A percentile compares a stretch with the other conserved stretches of the same genome.
These are phyloP conservation scores for Phylloporus rhodoxanthus DNA, from an alignment of 768 basidiomycete genomes.

Conservation along the genomic window DNA sequence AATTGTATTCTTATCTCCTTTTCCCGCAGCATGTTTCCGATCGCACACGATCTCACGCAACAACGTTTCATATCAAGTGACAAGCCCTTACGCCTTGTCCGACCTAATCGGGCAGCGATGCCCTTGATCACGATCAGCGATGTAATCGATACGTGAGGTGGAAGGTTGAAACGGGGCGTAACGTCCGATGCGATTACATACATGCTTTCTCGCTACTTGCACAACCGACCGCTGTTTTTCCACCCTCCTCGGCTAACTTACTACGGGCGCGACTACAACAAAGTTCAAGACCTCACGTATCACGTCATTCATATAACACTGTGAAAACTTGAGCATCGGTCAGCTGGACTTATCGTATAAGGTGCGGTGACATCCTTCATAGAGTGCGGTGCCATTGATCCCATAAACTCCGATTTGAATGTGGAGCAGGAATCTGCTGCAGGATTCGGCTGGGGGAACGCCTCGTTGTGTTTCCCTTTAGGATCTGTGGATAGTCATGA, in stretches of 20 bases:
- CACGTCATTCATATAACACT: slow-evolving; percentile 26
- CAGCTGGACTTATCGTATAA: slow-evolving; percentile 19
- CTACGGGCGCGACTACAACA: slow-evolving; percentile 16
- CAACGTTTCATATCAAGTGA: slow-evolving; percentile 14
- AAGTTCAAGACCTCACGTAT: slow-evolving; percentile 23
- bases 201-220: neutral
- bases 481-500: neutral
- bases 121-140: slow-evolving; percentile 15
- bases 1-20: slow-evolving; percentile 24
- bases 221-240: slow-evolving; percentile 10
- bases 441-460: slow-evolving; percentile 8
- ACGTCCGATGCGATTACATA: slow-evolving; percentile 13
- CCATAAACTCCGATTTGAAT: slow-evolving; percentile 15
- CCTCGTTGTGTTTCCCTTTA: slow-evolving; percentile 8
- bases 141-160: slow-evolving; percentile 4
- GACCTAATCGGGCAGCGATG: slow-evolving; percentile 10
- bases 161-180: slow-evolving; percentile 8
- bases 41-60: slow-evolving; percentile 10
- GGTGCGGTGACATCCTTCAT: slow-evolving; percentile 13
- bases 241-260: slow-evolving; percentile 11
- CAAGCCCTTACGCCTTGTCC: slow-evolving; percentile 2
- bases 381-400: slow-evolving; percentile 19
- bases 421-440: slow-evolving; percentile 7
- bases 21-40: slow-evolving; percentile 12
- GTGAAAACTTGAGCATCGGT: slow-evolving; percentile 10